Evolutionary conservation across 2,329 filamentous ascomycete genomes (phyloP).

Genomic region (Rutstroemia sydowiana): DNA sequence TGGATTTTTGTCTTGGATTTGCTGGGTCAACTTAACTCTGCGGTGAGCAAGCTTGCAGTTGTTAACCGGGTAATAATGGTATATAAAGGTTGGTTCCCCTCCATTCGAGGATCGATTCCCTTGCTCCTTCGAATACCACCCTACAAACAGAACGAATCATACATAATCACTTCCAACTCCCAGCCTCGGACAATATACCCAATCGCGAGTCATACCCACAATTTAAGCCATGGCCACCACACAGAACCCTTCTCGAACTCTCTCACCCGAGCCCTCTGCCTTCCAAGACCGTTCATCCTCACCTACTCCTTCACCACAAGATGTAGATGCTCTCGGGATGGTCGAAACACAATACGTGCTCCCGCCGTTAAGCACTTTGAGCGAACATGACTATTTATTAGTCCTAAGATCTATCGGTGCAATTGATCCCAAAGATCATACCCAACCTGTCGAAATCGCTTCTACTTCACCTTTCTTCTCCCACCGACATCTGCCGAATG

Average conservation of each 20-base stretch:
- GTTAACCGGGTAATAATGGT: no score
- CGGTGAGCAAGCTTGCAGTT: no score
- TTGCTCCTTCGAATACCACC: no score
- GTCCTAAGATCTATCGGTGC: conserved; percentile 2
- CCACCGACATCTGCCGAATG: conserved; percentile 12
- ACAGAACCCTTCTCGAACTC: not conserved
- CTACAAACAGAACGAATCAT: no score
- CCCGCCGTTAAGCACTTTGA: conserved; percentile 1
- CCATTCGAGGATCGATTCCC: no score
- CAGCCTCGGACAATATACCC: no score
- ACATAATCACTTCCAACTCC: no score
- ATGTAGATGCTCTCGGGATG: conserved; percentile 3
- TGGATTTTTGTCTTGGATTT: no score
- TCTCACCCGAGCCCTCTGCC: not conserved
- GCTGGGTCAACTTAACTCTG: no score
- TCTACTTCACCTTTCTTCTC: conserved; percentile 1
- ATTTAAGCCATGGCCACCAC: not conserved
- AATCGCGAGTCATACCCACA: not conserved
- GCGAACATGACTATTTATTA: not conserved
- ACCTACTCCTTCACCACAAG: conserved; percentile 2
- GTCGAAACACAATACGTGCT: conserved; percentile 3
- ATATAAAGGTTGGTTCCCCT: no score
- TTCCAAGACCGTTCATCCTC: not conserved
- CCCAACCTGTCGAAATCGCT: conserved; percentile 4
- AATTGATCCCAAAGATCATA: not conserved